These are phyloP conservation scores for Allium fistulosum DNA, from an alignment of 106 monocot species.

Conservation along the genomic window DNA sequence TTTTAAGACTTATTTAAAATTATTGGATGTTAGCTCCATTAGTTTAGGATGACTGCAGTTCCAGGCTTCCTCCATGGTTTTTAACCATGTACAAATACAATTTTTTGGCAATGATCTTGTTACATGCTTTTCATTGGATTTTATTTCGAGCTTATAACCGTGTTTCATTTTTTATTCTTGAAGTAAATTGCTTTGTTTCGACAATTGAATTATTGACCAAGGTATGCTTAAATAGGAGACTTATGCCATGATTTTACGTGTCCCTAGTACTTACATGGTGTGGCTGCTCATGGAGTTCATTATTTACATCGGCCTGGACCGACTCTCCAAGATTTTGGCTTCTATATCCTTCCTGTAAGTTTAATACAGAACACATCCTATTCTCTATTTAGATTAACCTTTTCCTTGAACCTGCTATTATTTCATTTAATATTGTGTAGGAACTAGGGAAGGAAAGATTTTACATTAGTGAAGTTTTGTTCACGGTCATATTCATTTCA, in stretches of 20 bases:
- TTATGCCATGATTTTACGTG: constrained; percentile 10
- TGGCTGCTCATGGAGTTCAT: constrained; percentile 73
- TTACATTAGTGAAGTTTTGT: constrained; percentile 39
- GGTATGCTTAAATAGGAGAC: constrained; percentile 7
- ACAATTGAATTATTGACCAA: not conserved
- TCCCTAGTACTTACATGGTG: constrained; percentile 68
- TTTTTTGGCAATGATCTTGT: too few species aligned
- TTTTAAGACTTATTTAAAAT: too few species aligned
- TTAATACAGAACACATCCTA: not conserved
- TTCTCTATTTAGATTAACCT: not conserved
- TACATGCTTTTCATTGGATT: too few species aligned
- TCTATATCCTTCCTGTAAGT: constrained; percentile 54
- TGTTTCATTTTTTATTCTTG: too few species aligned
- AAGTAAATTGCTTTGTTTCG: too few species aligned
- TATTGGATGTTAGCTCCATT: too few species aligned
- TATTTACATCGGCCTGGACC: constrained; percentile 76
- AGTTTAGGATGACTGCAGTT: too few species aligned
- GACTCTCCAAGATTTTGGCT: constrained; percentile 66
- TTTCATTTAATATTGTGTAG: constrained; percentile 44
- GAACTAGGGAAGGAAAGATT: constrained; percentile 37
- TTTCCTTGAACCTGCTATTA: constrained; percentile 28
- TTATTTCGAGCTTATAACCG: too few species aligned
- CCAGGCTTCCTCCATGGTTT: too few species aligned
- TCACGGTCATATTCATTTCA: constrained; percentile 38
- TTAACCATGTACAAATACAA: too few species aligned